Conservation (phyloP, 2,329 filamentous ascomycete species). For the Gnomoniopsis sp. region DNA sequence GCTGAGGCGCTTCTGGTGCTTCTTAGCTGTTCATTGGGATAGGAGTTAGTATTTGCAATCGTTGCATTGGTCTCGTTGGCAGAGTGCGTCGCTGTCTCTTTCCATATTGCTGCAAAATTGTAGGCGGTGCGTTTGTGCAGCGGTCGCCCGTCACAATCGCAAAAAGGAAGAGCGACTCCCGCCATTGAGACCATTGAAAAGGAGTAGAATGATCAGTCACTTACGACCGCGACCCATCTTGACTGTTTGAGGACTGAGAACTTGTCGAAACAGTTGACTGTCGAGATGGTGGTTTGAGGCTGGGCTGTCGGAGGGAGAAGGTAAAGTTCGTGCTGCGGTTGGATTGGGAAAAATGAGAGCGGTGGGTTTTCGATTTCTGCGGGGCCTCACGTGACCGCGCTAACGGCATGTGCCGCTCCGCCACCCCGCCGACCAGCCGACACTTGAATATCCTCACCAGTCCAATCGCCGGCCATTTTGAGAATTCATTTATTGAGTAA, state of each 20-base stretch:
- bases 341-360: conserved; percentile 12
- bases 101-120: background rate
- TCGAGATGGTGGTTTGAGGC: conserved; percentile 8
- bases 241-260: conserved; percentile 10
- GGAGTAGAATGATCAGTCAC: background rate
- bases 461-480: no score
- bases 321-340: background rate
- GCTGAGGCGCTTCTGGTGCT: conserved; percentile 99
- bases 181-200: background rate
- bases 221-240: conserved; percentile 22
- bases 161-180: background rate
- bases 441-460: no score
- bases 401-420: no score
- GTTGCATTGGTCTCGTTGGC: background rate
- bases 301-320: conserved; percentile 6
- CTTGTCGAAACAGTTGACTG: conserved; percentile 6
- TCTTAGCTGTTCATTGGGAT: conserved; percentile 53
- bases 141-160: background rate
- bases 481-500: no score
- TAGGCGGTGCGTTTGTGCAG: background rate
- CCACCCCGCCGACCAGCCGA: background rate
- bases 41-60: conserved; percentile 6
- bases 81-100: background rate
- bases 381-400: conserved; percentile 3
- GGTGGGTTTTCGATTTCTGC: conserved; percentile 10